Conservation (phyloP, 176 grass and related monocot genomes). For the Dactylis glomerata region DNA sequence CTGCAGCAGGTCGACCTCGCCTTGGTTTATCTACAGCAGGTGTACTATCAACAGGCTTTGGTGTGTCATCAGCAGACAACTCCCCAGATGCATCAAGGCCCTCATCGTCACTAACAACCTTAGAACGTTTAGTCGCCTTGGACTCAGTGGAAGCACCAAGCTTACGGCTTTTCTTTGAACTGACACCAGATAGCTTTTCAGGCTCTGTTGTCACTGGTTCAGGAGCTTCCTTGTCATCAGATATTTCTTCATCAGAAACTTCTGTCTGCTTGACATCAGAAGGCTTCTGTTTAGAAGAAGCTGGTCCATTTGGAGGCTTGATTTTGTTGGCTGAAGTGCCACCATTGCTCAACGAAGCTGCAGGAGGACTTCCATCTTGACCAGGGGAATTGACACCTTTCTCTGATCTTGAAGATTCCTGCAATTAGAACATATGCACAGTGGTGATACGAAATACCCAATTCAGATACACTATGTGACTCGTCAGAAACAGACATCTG, state of each 20-base stretch:
- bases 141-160: slow-evolving; percentile 21
- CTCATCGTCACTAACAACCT: slow-evolving; percentile 29
- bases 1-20: slow-evolving; percentile 28
- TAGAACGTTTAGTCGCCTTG: slow-evolving; percentile 20
- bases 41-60: slow-evolving; percentile 19
- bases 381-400: slow-evolving; percentile 45
- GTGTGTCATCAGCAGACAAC: slow-evolving; percentile 23
- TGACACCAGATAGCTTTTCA: slow-evolving; percentile 34
- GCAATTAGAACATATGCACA: slow-evolving; percentile 18
- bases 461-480: not conserved
- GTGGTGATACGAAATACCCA: not conserved
- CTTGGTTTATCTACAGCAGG: slow-evolving; percentile 40
- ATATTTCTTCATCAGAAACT: slow-evolving; percentile 37
- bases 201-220: slow-evolving; percentile 12
- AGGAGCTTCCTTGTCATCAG: slow-evolving; percentile 31
- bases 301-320: slow-evolving; percentile 38
- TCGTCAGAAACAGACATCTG: not conserved
- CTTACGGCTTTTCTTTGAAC: slow-evolving; percentile 32
- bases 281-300: slow-evolving; percentile 67
- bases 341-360: slow-evolving; percentile 36
- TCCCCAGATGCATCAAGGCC: slow-evolving; percentile 9
- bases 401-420: slow-evolving; percentile 52
- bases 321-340: slow-evolving; percentile 30
- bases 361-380: slow-evolving; percentile 43
- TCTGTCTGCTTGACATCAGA: slow-evolving; percentile 25